Evolutionary conservation across 2,329 filamentous ascomycete genomes (phyloP), one percentile per base, ranked within the genome.

Genomic region (Calonectria hawksworthii): DNA sequence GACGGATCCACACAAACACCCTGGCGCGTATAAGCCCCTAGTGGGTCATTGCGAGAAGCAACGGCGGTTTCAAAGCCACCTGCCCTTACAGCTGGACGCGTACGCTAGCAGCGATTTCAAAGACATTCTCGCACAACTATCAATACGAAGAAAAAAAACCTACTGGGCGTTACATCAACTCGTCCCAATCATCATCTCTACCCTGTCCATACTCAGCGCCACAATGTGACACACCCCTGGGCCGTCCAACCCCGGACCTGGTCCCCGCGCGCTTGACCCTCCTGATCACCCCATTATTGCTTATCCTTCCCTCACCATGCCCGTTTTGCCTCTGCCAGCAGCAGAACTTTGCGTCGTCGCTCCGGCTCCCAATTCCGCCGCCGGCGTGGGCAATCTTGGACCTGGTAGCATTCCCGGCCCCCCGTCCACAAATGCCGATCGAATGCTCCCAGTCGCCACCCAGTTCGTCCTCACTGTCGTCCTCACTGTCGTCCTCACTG

Each of bases 21-120:
- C 51, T 28, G 66, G 34, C 34, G 47, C 65, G 47, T 61, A 26
- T 38, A 30, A 28, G 14, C 32, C 32, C 28, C 47, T 69, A 11
- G 38, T 66, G 32, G 61, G 52, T 59, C 44, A 56, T 59, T 51
- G 54, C 54, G 51, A 78, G 65, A 72, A 74, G 72, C 77, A 72
- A 68, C 74, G 78, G 79, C 73, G 79, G 79, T 80, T 80, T 80
- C 79, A 80, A 80, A 70, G 18, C 9, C 72, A 73, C 74, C 76
- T 79, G 78, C 79, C 28, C 23, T 76, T 51, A 68, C 74, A 75
- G 69, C 78, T 76, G 73, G 66, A 77, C 56, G 72, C 70, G 64
- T 77, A 78, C 68, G 54, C 51, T 54, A 68, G 28, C 52, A 34
- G 51, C 26, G 34, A 38, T 38, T 10, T 54, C n/a, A 59, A 47